phyloP scores from a whole-genome alignment of 768 basidiomycete genomes.

The Amyloporia xantha region DNA sequence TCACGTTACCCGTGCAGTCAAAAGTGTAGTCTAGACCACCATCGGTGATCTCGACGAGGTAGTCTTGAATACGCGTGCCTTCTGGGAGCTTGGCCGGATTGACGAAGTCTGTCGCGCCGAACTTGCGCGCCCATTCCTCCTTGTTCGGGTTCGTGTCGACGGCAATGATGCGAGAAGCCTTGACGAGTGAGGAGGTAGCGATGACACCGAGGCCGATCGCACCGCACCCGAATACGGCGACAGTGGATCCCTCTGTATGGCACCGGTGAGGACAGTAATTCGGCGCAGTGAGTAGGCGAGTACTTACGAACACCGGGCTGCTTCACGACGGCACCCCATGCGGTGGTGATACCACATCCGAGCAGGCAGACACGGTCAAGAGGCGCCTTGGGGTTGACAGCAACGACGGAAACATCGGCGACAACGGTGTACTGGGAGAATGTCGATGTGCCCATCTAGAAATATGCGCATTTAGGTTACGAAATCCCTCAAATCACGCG shows the following conservation, averaged over 20 bases:
- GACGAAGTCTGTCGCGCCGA: constrained; percentile 93
- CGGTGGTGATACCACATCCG: constrained; percentile 96
- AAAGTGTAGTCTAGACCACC: constrained; percentile 97
- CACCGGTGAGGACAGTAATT: constrained; percentile 1
- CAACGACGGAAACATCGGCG: constrained; percentile 93
- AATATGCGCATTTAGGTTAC: not conserved
- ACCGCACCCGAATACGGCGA: constrained; percentile 95
- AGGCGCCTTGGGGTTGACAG: constrained; percentile 78
- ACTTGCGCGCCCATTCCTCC: constrained; percentile 82
- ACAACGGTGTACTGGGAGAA: constrained; percentile 99
- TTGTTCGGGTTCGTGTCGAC: constrained; percentile 86
- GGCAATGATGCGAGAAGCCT: constrained; percentile 86
- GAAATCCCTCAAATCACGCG: not conserved
- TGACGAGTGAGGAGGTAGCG: constrained; percentile 68
- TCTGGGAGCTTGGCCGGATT: constrained; percentile 70
- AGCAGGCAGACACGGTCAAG: constrained; percentile 96
- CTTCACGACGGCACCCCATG: constrained; percentile 93
- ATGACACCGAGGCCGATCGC: constrained; percentile 94
- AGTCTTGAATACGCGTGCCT: constrained; percentile 82
- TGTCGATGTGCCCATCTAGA: constrained; percentile 95
- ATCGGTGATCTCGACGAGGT: constrained; percentile 89
- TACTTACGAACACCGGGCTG: constrained; percentile 76
- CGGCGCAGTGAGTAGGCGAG: not conserved
- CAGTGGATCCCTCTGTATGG: constrained; percentile 65
- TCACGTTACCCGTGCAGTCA: constrained; percentile 89